Evolutionary conservation across 768 basidiomycete genomes (phyloP), one percentile per base, ranked within the genome.

Genomic region (Tephrocybe sp.): DNA sequence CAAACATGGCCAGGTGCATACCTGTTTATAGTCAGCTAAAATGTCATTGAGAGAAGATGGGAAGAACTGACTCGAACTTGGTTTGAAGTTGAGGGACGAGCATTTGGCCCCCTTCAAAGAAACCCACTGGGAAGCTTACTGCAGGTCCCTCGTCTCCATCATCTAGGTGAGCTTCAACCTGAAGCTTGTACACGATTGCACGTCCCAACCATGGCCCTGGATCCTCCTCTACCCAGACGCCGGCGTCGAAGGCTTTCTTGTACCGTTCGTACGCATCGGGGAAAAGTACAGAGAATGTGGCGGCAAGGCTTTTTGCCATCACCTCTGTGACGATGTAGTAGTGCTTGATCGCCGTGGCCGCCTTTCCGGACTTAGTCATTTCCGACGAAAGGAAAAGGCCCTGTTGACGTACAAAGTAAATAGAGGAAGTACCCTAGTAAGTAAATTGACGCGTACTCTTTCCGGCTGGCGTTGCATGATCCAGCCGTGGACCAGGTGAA

Each of bases 141-240:
- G 34, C 34, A 8, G 34, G 34, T 3, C 44, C 44, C 9, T 46
- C 22, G 27, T 36, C 44, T n/a, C 13, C 21, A 9, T 36, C 34
- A 36, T 46, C 44, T 9, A 22, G 25, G 12, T 46, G 44, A 1
- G 27, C 5, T 7, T 25, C 21, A 24, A 36, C 24, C n/a, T 36
- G 34, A 5, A 46, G 16, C 18, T 46, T 46, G 24, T 36, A 46
- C 4, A 46, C 34, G 3, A 46, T 46, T 18, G 44, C 44, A 12
- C 34, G 32, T 4, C 44, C 44, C 8, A 46, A 12, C 32, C 31
- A 45, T 2, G 34, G 32, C 12, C 44, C 44, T 36, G 44, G 31
- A 35, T 46, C 44, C 9, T 46, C 44, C 16, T 35, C 13, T 1
- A 25, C 5, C 22, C 44, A 46, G 4, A 36, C 35, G 6, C 44